Conservation (phyloP, 257 asterid species). For the Scutellaria minor region DNA sequence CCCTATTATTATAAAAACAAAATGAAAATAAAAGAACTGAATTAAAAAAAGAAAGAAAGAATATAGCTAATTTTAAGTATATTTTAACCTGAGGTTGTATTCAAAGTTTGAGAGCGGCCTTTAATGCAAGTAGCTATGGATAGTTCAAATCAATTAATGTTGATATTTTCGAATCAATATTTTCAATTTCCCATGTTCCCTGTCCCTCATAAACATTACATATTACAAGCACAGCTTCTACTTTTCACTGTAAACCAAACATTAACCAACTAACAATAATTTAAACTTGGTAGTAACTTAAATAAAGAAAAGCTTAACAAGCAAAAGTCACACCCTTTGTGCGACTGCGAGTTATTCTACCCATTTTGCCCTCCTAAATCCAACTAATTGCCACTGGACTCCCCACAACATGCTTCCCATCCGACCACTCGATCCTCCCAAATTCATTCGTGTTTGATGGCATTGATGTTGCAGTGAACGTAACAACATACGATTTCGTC, state of each 20-base stretch:
- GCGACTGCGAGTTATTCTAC: conserved; percentile 29
- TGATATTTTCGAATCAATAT: too few relatives aligned
- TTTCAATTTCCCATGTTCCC: conserved; percentile 3
- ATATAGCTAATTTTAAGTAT: too few relatives aligned
- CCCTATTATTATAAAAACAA: too few relatives aligned
- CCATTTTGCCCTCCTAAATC: conserved; percentile 45
- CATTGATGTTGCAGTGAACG: conserved; percentile 57
- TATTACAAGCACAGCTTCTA: conserved; percentile 20
- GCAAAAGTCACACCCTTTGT: conserved; percentile 33
- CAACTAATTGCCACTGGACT: conserved; percentile 86
- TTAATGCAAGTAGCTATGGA: too few relatives aligned
- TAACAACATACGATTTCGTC: conserved; percentile 72
- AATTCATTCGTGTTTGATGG: conserved; percentile 60
- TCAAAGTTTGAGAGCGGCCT: too few relatives aligned
- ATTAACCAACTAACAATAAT: conserved; percentile 20
- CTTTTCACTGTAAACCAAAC: conserved; percentile 9
- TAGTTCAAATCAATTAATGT: too few relatives aligned
- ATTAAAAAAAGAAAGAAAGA: too few relatives aligned
- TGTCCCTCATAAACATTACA: conserved; percentile 11
- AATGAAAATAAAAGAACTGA: too few relatives aligned
- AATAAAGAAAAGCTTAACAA: not conserved
- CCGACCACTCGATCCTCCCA: conserved; percentile 88
- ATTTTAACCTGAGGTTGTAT: too few relatives aligned
- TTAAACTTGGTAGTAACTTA: conserved; percentile 24
- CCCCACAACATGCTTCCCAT: conserved; percentile 80